phyloP scores from a whole-genome alignment of 2,329 filamentous ascomycete species.

The Trichophyton verrucosum region DNA sequence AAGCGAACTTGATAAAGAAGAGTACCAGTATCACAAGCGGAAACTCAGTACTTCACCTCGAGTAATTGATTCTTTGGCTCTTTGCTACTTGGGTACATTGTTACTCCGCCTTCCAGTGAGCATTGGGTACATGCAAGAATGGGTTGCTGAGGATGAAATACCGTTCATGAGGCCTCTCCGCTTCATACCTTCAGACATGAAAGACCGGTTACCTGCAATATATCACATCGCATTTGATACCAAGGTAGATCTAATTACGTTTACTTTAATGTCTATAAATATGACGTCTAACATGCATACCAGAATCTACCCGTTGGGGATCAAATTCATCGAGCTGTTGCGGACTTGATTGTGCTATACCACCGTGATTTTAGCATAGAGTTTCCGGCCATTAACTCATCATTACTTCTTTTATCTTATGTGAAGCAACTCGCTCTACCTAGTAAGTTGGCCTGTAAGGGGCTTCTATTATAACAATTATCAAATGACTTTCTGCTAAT shows the following conservation, averaged over 20 bases:
- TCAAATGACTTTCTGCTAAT: slow-evolving; percentile 10
- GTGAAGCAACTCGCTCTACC: slow-evolving; percentile 63
- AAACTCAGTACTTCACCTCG: slow-evolving; percentile 42
- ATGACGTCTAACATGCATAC: neutral
- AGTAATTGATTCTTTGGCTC: slow-evolving; percentile 59
- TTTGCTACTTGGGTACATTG: slow-evolving; percentile 69
- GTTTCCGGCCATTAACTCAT: slow-evolving; percentile 61
- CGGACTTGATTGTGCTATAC: slow-evolving; percentile 52
- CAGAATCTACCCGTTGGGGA: slow-evolving; percentile 36
- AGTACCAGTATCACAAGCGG: slow-evolving; percentile 23
- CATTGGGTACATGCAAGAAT: slow-evolving; percentile 57
- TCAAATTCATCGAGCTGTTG: slow-evolving; percentile 52
- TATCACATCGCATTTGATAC: slow-evolving; percentile 31
- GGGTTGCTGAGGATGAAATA: slow-evolving; percentile 55
- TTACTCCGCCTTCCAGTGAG: slow-evolving; percentile 66
- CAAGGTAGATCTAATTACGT: slow-evolving; percentile 18
- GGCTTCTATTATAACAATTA: neutral
- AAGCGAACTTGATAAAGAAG: slow-evolving; percentile 31
- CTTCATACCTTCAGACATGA: slow-evolving; percentile 33
- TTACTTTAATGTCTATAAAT: slow-evolving; percentile 19
- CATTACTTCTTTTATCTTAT: slow-evolving; percentile 56
- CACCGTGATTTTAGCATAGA: slow-evolving; percentile 54
- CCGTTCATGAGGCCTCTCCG: slow-evolving; percentile 55
- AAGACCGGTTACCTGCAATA: slow-evolving; percentile 31
- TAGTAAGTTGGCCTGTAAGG: slow-evolving; percentile 36